These are phyloP conservation scores for Eragrostis nindensis DNA, from an alignment of 176 grass and related monocot species.

Conservation along the genomic window DNA sequence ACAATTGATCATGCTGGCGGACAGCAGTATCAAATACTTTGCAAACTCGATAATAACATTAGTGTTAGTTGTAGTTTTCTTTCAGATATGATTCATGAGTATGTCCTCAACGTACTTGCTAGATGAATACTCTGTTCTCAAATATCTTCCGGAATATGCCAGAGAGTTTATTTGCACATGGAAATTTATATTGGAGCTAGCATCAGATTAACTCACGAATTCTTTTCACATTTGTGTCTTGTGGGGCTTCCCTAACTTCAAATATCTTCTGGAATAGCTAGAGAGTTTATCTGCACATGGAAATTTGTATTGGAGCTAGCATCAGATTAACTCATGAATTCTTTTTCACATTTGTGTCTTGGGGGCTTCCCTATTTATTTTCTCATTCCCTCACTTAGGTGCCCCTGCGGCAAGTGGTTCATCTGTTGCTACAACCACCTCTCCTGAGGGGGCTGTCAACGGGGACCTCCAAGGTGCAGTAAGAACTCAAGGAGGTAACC, in stretches of 20 bases:
- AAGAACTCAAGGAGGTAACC: conserved; percentile 51
- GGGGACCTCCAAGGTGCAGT: conserved; percentile 39
- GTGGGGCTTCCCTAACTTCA: background rate
- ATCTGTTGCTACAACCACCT: conserved; percentile 40
- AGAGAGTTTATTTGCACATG: background rate
- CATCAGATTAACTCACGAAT: background rate
- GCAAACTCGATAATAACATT: background rate
- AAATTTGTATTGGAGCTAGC: background rate
- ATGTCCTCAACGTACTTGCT: background rate
- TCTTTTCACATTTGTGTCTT: background rate
- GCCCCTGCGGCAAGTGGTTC: conserved; percentile 43
- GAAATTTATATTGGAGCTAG: background rate
- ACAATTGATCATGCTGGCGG: background rate
- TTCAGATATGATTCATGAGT: background rate
- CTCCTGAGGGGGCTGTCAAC: conserved; percentile 32
- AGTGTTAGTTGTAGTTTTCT: background rate
- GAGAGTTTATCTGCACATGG: background rate
- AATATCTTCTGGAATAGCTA: conserved; percentile 9
- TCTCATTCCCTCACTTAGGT: conserved; percentile 43
- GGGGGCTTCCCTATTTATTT: background rate
- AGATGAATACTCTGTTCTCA: background rate
- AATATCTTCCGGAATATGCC: conserved; percentile 7
- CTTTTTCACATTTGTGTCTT: conserved; percentile 1
- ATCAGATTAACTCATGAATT: background rate
- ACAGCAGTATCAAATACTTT: background rate